These are phyloP conservation scores for Benincasa hispida DNA, from an alignment of 306 rosid species.

Conservation along the genomic window DNA sequence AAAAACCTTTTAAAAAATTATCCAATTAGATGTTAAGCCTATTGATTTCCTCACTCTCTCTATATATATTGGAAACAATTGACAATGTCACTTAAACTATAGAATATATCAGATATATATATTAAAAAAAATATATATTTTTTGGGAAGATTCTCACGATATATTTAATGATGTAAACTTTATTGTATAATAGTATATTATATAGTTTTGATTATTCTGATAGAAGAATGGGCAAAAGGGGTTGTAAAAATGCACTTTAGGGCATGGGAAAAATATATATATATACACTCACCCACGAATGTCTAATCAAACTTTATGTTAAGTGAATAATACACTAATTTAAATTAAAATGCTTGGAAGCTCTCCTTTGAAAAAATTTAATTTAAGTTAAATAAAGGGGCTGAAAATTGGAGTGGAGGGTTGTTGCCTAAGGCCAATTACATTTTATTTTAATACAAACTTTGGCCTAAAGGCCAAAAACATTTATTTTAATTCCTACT, in stretches of 20 bases:
- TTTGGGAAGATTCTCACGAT: neutral
- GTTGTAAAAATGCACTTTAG: neutral
- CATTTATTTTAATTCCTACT: neutral
- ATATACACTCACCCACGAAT: neutral
- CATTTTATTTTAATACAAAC: no score
- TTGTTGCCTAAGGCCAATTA: neutral
- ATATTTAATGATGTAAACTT: conserved; percentile 4
- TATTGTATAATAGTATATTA: conserved; percentile 3
- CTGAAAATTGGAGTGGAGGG: neutral
- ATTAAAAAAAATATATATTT: neutral
- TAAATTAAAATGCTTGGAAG: neutral
- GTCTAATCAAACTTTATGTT: conserved; percentile 14
- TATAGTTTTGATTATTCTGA: neutral
- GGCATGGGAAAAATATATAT: neutral
- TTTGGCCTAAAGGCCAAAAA: neutral
- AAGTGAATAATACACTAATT: neutral
- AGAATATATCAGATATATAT: neutral
- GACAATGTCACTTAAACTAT: neutral
- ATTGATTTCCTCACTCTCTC: neutral
- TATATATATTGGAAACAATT: neutral
- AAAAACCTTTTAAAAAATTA: neutral
- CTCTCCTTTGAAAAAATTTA: neutral
- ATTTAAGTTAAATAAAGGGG: neutral
- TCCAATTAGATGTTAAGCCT: neutral
- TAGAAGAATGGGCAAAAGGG: conserved; percentile 5